Evolutionary conservation across 192 early-diverging fungal genomes (phyloP), one percentile per base, ranked within the genome.

Genomic region (Glomus cerebriforme): DNA sequence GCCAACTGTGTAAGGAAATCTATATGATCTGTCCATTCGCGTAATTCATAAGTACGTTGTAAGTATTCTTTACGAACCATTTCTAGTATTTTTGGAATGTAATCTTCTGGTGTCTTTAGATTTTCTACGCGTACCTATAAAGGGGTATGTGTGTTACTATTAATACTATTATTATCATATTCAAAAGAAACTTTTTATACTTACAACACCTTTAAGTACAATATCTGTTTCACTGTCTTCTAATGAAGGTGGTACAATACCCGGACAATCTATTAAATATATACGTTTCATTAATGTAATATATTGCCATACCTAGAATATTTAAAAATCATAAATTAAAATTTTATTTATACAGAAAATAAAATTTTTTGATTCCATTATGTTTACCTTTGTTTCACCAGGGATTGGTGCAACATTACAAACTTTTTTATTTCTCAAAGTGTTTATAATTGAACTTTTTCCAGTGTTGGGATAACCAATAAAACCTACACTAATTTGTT

Each of bases 391-490:
- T 80, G 98, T 99, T 85, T 99, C 98, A 43, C 98, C 98, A 32
- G 98, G 97, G 81, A 98, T 92, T 1, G 98, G 98, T 9, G 98
- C 98, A 9, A 98, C 97, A 63, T 90, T 98, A 91, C 98, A 99
- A 60, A 98, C 97, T 87, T 97, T 98, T 85, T 97, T 96, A 71
- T 90, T 90, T 75, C 95, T 90, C 72, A 99, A 86, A 15, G 98
- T 97, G 87, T 99, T 99, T 86, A 99, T 99, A 83, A 99, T 98
- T 77, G 95, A 97, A 75, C 92, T 94, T 84, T 99, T 98, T 47
- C 97, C 97, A 22, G 96, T 97, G 86, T 96, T 99, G 39, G 96
- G 96, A 87, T 98, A 99, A 60, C 98, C 98, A 77, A 99, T 93
- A 72, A 99, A 95, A 27, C 98, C 98, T 27, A 99, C 95, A 72